These are phyloP conservation scores for Suillus discolor DNA, from an alignment of 768 basidiomycete genomes.

Conservation along the genomic window DNA sequence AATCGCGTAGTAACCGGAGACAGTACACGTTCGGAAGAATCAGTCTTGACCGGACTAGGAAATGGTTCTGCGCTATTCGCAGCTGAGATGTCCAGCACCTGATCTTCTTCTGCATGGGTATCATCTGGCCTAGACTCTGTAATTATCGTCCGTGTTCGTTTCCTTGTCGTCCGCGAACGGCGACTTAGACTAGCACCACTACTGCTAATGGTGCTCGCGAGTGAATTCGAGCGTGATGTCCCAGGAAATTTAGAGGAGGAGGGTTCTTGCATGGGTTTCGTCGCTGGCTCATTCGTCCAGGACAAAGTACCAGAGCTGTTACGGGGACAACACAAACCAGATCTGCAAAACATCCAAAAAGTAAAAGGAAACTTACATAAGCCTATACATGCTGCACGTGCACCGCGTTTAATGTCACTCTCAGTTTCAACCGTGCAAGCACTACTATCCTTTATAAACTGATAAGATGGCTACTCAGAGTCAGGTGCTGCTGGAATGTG, in stretches of 20 bases:
- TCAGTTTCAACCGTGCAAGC: background rate
- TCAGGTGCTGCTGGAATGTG: constrained; percentile 28
- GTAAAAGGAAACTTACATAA: constrained; percentile 33
- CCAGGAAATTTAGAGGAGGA: constrained; percentile 28
- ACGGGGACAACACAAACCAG: constrained; percentile 14
- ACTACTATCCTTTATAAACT: background rate
- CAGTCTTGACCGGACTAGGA: constrained; percentile 11
- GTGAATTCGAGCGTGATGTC: constrained; percentile 37
- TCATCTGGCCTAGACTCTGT: constrained; percentile 29
- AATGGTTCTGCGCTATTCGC: constrained; percentile 20
- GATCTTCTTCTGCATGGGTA: constrained; percentile 15
- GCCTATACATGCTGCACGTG: background rate
- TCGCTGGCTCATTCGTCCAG: constrained; percentile 25
- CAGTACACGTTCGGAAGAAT: constrained; percentile 15
- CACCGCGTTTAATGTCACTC: constrained; percentile 17
- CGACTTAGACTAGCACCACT: constrained; percentile 55
- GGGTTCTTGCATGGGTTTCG: constrained; percentile 34
- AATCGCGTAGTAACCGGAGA: constrained; percentile 16
- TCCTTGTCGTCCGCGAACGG: constrained; percentile 48
- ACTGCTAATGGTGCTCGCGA: constrained; percentile 44
- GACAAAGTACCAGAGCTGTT: constrained; percentile 16
- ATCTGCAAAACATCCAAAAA: constrained; percentile 22
- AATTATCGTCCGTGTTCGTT: constrained; percentile 57
- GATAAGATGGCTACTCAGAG: constrained; percentile 12
- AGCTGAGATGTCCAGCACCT: constrained; percentile 32